A percentile compares a stretch with the other conserved stretches of the same genome.
phyloP scores from a whole-genome alignment of 768 basidiomycete species.

The Suillus lakei region DNA sequence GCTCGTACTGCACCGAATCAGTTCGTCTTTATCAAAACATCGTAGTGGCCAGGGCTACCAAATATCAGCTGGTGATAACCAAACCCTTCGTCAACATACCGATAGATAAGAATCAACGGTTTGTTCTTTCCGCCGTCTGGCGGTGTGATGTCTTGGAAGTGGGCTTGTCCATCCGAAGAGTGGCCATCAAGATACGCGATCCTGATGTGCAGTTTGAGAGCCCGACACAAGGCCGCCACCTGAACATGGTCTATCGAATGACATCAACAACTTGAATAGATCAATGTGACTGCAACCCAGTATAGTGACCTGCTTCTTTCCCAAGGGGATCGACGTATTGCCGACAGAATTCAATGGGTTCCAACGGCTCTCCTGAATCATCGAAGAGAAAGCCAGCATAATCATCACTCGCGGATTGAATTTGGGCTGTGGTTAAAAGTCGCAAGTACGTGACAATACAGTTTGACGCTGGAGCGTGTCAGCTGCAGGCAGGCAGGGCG shows the following conservation, averaged over 20 bases:
- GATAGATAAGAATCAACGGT: conserved; percentile 75
- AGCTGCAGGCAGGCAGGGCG: conserved; percentile 2
- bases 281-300: background rate
- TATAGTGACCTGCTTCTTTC: conserved; percentile 68
- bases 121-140: conserved; percentile 38
- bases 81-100: conserved; percentile 48
- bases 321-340: conserved; percentile 77
- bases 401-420: conserved; percentile 62
- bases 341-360: conserved; percentile 78
- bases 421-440: conserved; percentile 82
- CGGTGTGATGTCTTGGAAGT: conserved; percentile 64
- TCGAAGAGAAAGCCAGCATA: conserved; percentile 67
- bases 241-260: conserved; percentile 71
- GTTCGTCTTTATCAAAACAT: conserved; percentile 50
- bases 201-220: conserved; percentile 66
- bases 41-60: conserved; percentile 85
- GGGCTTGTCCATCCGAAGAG: conserved; percentile 51
- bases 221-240: conserved; percentile 75
- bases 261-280: background rate
- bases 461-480: conserved; percentile 55
- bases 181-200: conserved; percentile 85
- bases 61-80: conserved; percentile 11
- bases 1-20: background rate
- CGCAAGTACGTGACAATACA: conserved; percentile 82
- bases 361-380: conserved; percentile 36